phyloP scores from a whole-genome alignment of 768 basidiomycete genomes.

The Guyanaporus albipodus region DNA sequence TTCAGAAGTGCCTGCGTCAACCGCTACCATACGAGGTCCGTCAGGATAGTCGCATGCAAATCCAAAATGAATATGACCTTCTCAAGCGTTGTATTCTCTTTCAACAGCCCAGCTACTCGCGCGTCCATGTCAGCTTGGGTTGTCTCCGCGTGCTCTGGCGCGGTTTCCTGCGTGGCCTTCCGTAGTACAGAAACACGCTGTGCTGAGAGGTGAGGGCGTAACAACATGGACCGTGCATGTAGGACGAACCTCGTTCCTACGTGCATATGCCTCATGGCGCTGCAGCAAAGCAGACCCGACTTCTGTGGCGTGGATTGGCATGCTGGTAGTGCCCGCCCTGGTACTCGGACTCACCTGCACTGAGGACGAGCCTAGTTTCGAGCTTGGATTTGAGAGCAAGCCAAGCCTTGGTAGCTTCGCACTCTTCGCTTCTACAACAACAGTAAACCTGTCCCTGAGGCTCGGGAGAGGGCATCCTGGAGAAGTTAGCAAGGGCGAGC shows the following conservation, averaged over 20 bases:
- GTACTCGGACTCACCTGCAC: slow-evolving; percentile 63
- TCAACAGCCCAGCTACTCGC: slow-evolving; percentile 36
- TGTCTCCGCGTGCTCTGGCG: slow-evolving; percentile 5
- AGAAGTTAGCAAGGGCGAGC: slow-evolving; percentile 64
- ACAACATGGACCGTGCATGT: slow-evolving; percentile 6
- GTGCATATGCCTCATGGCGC: slow-evolving; percentile 82
- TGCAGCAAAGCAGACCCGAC: slow-evolving; percentile 86
- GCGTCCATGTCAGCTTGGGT: slow-evolving; percentile 28
- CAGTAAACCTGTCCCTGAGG: slow-evolving; percentile 49
- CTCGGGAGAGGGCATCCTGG: slow-evolving; percentile 72
- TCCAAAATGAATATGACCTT: slow-evolving; percentile 22
- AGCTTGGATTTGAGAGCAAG: slow-evolving; percentile 60
- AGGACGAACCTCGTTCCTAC: slow-evolving; percentile 57
- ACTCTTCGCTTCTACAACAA: slow-evolving; percentile 64
- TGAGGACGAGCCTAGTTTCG: slow-evolving; percentile 74
- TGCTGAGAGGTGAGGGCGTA: slow-evolving; percentile 12
- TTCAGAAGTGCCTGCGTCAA: slow-evolving; percentile 76
- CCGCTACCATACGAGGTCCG: slow-evolving; percentile 44
- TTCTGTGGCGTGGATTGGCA: slow-evolving; percentile 43
- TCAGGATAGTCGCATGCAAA: slow-evolving; percentile 5
- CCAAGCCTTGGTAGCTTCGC: slow-evolving; percentile 64
- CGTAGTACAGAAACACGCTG: slow-evolving; percentile 17
- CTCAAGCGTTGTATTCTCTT: slow-evolving; percentile 60
- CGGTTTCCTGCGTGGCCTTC: slow-evolving; percentile 12
- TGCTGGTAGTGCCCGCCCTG: not conserved